Base-by-base conservation (phyloP, 2,329 filamentous ascomycete species). In the Microthyrium microscopicum region DNA sequence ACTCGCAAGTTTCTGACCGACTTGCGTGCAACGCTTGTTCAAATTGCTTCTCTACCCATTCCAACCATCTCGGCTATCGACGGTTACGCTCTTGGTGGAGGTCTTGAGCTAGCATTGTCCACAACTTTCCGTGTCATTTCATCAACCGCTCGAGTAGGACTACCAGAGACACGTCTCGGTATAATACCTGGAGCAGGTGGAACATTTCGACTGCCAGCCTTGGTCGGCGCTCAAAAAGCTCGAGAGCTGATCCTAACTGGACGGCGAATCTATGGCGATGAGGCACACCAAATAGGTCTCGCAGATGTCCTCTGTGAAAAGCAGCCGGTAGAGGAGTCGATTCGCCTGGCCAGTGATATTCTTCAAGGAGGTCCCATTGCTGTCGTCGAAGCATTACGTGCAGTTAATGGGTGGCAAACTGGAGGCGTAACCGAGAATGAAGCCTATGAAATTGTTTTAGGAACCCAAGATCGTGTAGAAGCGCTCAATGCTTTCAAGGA, bases 151-250 rank as follows among this genome's bases (percentile, higher is more conserved):
- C 61, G 66, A 17, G 73, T 98, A 35, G 85, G 74, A 0, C 70
- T 95, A 4, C 89, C 89, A 1, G 89, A 98, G 54, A 95, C 89
- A 2, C 69, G 85, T 3, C 68, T 98, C 3, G 89, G 79, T 36
- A 98, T 98, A 51, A 79, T 98, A 42, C 89, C 89, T 3, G 89
- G 89, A 38, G 89, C 87, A 2, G 89, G 89, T 27, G 89, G 87
- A 39, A 95, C 87, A 1, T 82, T 83, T 55, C 76, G 89, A 7
- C 72, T 98, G 1, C 83, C 84, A 2, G 69, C 67, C 6, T 57
- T 98, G 15, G 77, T 98, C 42, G 89, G 89, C 4, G 59, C 78
- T 17, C 64, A 68, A 18, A 73, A 84, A 35, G 89, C 89, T n/a
- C 68, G 85, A 32, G 87, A 98, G 54, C 60, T 95, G 46, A 77